Evolutionary conservation across 1,284 basidiomycete genomes (phyloP), one percentile per base, ranked within the genome.

Genomic region (Tausonia pullulans): DNA sequence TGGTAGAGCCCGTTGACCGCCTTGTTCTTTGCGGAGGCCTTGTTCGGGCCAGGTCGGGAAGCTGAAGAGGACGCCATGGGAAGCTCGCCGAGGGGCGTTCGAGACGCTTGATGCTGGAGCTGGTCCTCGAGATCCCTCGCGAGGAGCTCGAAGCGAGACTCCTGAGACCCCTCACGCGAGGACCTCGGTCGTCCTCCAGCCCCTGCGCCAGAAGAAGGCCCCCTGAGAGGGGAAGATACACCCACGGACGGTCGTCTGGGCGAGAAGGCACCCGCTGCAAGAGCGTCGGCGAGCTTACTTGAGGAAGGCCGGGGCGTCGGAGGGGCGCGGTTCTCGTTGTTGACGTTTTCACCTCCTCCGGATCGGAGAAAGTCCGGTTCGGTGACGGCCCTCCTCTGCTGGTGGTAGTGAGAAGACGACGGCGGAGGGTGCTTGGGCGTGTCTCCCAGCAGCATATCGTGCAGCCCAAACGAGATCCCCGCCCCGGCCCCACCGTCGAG

Each of bases 201-300:
- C 1, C 41, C 40, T 6, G 5, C 59, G 49, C 48, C 13, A 51
- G 48, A 7, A 27, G 48, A 14, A 39, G 27, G 8, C 10, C 7
- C 14, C 6, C 16, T 3, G 7, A 61, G 50, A 41, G 60, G 50
- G n/a, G 41, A 51, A 3, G 39, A n/a, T 11, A 49, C 50, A 43
- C 50, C 49, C 13, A 41, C 55, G 41, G 84, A 81, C 0, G 85
- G 87, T 10, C 86, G 81, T 71, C 84, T 67, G 40, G 68, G 69
- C 7, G 68, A 69, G 60, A 70, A 69, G 49, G 84, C 27, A 80
- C 43, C 81, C 81, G 39, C 27, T 27, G 81, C 79, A 9, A 88
- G 79, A 3, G 85, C 81, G 69, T 87, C 86, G 2, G 84, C 79
- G 41, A 88, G 78, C 70, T 82, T 85, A 5, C 43, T 55, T 11